Percentiles rank a stretch among this genome's conserved stretches.
phyloP scores from a whole-genome alignment of 1,139 yeast genomes.

The Blastobotrys aristatus region DNA sequence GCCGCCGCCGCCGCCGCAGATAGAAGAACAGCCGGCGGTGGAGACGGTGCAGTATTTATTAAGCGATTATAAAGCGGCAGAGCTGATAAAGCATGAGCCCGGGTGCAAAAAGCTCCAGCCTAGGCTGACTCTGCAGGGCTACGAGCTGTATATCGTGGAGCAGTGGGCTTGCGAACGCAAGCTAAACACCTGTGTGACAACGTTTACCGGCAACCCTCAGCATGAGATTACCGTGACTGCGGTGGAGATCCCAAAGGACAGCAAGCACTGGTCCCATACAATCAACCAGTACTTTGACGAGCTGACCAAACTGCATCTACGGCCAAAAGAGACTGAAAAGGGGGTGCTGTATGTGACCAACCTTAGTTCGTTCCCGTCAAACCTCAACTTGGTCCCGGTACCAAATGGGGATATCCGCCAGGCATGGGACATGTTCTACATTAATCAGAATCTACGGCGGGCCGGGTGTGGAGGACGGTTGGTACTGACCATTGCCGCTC shows the following conservation, averaged over 20 bases:
- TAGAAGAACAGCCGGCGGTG: not conserved
- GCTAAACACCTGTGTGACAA: conserved; percentile 62
- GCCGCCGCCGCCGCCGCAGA: not conserved
- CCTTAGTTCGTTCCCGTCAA: conserved; percentile 72
- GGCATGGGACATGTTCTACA: conserved; percentile 52
- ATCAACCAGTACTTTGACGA: conserved; percentile 61
- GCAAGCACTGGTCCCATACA: conserved; percentile 50
- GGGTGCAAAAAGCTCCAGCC: conserved; percentile 12
- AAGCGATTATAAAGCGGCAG: conserved; percentile 21
- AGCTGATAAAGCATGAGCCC: conserved; percentile 17
- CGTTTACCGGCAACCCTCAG: conserved; percentile 75
- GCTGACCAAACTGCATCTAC: conserved; percentile 54
- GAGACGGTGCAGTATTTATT: conserved; percentile 16
- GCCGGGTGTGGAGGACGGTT: conserved; percentile 84
- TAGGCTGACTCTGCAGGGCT: conserved; percentile 44
- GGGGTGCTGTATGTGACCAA: conserved; percentile 76
- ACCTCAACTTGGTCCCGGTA: conserved; percentile 64
- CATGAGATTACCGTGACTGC: conserved; percentile 59
- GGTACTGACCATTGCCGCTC: conserved; percentile 58
- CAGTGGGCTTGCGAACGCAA: conserved; percentile 84
- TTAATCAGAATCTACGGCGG: conserved; percentile 72
- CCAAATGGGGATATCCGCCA: conserved; percentile 47
- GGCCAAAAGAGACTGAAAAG: conserved; percentile 46
- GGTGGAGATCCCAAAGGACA: conserved; percentile 54
- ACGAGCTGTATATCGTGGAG: conserved; percentile 85